Evolutionary conservation across 805 yeast species (phyloP), one percentile per base, ranked within the genome.

Genomic region (Wickerhamomyces chaumierensis): DNA sequence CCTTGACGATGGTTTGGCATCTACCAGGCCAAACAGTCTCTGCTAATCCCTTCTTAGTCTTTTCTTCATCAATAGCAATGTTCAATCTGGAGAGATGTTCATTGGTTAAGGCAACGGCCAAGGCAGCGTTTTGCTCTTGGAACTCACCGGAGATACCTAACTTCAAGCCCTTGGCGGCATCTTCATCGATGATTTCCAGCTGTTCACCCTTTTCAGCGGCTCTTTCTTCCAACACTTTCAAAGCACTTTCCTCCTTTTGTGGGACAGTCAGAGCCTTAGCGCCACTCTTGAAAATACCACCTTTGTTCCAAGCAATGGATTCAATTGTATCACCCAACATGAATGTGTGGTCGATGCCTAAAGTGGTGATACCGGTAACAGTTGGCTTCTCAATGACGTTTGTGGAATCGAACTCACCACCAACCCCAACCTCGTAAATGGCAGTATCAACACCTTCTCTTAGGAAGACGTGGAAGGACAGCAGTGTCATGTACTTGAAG

Each of bases 351-450:
- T 92, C 99, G 34, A 92, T 81, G 1, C 97, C 98, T 43, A 92
- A 61, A 5, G 90, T 71, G 2, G 92, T 65, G 15, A 92, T 80
- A 31, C 94, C 98, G 35, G 95, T 79, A 1, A 78, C 88, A 0
- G 83, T 72, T 16, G 98, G 97, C 33, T 67, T 62, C 33, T 69
- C 75, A 36, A 92, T 73, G 2, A 92, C 72, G 56, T 92, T 92
- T 12, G 99, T 92, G n/a, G 96, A 85, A 58, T 92, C 99, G 52
- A 77, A 86, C 55, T 84, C 94, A 6, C 99, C 99, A 21, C 99
- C 99, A 36, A 92, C 95, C 18, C 99, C 99, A 23, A 94, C 99
- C 58, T 92, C 99, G 54, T 84, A 87, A 31, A 92, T 80, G 12
- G 97, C 96, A 28, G 95, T 74, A 53, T 87, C 83, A n/a, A 92